These are phyloP conservation scores for Botryobasidium botryosum DNA, from an alignment of 768 basidiomycete species.

Conservation along the genomic window DNA sequence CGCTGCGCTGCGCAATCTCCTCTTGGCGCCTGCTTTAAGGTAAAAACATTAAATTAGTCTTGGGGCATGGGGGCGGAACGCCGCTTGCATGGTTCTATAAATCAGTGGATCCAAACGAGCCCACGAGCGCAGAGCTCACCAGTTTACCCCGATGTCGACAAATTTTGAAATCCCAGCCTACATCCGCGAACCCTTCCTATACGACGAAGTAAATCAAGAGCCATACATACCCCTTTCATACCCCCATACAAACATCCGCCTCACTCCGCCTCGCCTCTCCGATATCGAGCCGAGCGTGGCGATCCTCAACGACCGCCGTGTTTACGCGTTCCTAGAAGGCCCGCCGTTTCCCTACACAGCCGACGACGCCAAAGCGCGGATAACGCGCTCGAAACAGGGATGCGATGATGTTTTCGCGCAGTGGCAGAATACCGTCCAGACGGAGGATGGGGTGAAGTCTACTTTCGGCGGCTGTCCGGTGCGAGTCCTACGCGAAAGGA, in stretches of 20 bases:
- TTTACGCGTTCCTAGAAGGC: conserved; percentile 29
- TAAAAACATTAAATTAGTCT: no score
- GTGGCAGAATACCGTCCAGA: no score
- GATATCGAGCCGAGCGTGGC: conserved; percentile 21
- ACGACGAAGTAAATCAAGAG: conserved; percentile 25
- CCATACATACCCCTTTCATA: conserved; percentile 36
- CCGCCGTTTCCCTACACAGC: conserved; percentile 39
- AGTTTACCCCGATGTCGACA: no score
- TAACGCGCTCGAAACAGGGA: conserved; percentile 16
- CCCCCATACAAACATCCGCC: conserved; percentile 35
- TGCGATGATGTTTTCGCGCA: conserved; percentile 22
- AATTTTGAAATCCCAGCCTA: no score
- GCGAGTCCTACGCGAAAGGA: conserved; percentile 33
- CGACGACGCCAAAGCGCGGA: conserved; percentile 27
- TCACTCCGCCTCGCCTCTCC: conserved; percentile 39
- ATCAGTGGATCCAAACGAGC: no score
- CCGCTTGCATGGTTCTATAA: no score
- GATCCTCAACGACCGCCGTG: conserved; percentile 32
- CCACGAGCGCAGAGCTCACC: no score
- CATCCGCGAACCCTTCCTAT: conserved; percentile 2
- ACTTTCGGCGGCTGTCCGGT: conserved; percentile 33
- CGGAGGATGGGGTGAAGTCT: conserved; percentile 15
- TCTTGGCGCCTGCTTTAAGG: no score
- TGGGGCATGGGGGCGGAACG: no score
- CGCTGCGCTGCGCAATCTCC: no score